phyloP scores from a whole-genome alignment of 169 alveolate species.

The Eimeria zaria region DNA sequence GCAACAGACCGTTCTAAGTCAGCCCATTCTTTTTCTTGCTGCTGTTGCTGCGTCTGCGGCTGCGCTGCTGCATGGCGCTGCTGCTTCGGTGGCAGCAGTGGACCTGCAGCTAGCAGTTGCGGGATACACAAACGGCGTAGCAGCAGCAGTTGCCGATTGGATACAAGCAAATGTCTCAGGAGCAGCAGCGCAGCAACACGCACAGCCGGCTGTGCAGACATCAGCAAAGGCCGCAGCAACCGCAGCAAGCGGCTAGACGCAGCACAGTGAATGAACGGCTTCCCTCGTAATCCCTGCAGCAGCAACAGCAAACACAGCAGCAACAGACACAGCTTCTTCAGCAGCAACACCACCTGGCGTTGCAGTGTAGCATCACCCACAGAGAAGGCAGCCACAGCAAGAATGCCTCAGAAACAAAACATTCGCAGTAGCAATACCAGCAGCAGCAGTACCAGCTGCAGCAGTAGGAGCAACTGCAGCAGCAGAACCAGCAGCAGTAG shows the following conservation, averaged over 20 bases:
- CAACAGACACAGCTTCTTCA: background rate
- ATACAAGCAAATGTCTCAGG: slow-evolving; percentile 20
- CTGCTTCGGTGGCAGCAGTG: slow-evolving; percentile 59
- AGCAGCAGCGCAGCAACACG: slow-evolving; percentile 54
- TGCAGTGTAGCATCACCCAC: background rate
- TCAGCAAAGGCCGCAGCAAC: slow-evolving; percentile 68
- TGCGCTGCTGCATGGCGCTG: background rate
- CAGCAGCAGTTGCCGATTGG: slow-evolving; percentile 23
- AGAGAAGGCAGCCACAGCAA: background rate
- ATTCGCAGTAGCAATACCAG: background rate
- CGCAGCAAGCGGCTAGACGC: slow-evolving; percentile 7
- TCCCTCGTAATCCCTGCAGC: slow-evolving; percentile 22
- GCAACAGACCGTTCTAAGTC: slow-evolving; percentile 1
- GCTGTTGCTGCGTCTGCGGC: slow-evolving; percentile 3
- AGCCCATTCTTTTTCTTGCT: slow-evolving; percentile 39
- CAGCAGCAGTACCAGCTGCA: background rate
- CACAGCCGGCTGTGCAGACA: slow-evolving; percentile 22
- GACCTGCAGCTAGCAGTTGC: slow-evolving; percentile 47
- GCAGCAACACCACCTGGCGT: background rate
- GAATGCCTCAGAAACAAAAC: background rate
- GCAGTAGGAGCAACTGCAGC: background rate
- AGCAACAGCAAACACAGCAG: background rate
- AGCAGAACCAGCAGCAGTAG: background rate
- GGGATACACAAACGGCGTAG: slow-evolving; percentile 30
- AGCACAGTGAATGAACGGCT: background rate